Conservation (phyloP, 2,329 filamentous ascomycete species). For the Sordariomycetes sp. region DNA sequence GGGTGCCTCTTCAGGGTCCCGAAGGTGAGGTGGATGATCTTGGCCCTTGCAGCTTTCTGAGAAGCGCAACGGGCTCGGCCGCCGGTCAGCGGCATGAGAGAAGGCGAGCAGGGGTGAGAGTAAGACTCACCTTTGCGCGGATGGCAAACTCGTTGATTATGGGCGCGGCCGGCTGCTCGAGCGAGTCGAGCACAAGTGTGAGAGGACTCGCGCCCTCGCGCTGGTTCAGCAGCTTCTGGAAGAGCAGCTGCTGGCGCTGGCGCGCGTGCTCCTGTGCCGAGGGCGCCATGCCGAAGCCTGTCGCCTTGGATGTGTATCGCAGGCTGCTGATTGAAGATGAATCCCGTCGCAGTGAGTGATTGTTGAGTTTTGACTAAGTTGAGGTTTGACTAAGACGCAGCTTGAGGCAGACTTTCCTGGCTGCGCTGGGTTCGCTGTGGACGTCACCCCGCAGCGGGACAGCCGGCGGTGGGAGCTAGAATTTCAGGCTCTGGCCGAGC, state of each 20-base stretch:
- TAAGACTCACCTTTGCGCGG: slow-evolving; percentile 54
- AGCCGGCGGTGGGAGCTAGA: not conserved
- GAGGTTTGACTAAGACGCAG: not conserved
- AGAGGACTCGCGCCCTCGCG: slow-evolving; percentile 76
- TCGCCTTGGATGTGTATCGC: not conserved
- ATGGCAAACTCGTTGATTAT: slow-evolving; percentile 64
- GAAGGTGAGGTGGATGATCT: slow-evolving; percentile 69
- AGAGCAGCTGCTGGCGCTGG: slow-evolving; percentile 73
- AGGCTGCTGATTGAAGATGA: not conserved
- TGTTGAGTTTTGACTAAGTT: too few species aligned
- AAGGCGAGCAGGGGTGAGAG: not conserved
- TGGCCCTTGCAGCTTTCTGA: slow-evolving; percentile 37
- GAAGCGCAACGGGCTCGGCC: not conserved
- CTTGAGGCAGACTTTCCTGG: not conserved
- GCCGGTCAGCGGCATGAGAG: not conserved
- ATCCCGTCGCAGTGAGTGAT: not conserved
- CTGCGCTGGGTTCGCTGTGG: not conserved
- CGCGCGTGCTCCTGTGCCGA: slow-evolving; percentile 55
- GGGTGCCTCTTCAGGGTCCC: slow-evolving; percentile 56
- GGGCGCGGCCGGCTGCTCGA: slow-evolving; percentile 69
- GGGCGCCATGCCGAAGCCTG: slow-evolving; percentile 36
- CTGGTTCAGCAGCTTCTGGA: slow-evolving; percentile 71
- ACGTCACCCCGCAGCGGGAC: not conserved
- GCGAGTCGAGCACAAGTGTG: slow-evolving; percentile 72
- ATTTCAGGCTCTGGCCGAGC: not conserved